These are phyloP conservation scores for Fusarium sp. DNA, from an alignment of 2,329 filamentous ascomycete genomes.

Conservation along the genomic window DNA sequence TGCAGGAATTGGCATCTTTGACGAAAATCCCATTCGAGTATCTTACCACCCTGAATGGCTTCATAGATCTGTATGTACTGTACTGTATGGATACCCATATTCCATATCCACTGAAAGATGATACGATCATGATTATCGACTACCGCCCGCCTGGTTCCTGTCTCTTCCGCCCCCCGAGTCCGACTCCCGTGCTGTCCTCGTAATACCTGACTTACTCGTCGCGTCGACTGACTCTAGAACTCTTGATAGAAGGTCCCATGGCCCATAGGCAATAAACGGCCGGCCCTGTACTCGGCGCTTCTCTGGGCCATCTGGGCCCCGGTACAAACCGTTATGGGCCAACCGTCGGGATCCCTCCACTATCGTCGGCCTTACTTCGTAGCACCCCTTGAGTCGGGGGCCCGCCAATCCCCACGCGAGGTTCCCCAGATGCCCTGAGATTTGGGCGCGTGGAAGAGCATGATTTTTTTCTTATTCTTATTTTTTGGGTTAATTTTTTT, in stretches of 20 bases:
- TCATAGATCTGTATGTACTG: not conserved
- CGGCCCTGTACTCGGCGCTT: conserved; percentile 57
- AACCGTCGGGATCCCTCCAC: conserved; percentile 35
- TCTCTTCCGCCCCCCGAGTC: conserved; percentile 9
- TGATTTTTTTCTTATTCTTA: conserved; percentile 22
- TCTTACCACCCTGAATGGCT: not conserved
- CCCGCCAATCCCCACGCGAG: conserved; percentile 45
- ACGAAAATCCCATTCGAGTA: too few relatives aligned
- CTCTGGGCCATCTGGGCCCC: conserved; percentile 40
- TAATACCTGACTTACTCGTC: not conserved
- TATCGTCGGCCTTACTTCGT: conserved; percentile 54
- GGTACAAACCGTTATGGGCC: conserved; percentile 47
- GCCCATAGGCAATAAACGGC: conserved; percentile 39
- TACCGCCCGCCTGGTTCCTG: conserved; percentile 35
- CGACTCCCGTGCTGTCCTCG: not conserved
- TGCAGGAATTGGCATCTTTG: too few relatives aligned
- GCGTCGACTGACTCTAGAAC: conserved; percentile 29
- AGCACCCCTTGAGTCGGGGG: conserved; percentile 44
- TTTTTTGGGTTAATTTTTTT: not conserved
- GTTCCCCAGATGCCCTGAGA: conserved; percentile 52
- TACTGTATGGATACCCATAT: too few relatives aligned
- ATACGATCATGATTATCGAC: not conserved
- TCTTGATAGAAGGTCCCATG: conserved; percentile 29
- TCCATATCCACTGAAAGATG: not conserved
- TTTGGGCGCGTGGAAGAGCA: conserved; percentile 39